These are phyloP conservation scores for Ophiocordyceps australis DNA, from an alignment of 2,329 filamentous ascomycete genomes.

Conservation along the genomic window DNA sequence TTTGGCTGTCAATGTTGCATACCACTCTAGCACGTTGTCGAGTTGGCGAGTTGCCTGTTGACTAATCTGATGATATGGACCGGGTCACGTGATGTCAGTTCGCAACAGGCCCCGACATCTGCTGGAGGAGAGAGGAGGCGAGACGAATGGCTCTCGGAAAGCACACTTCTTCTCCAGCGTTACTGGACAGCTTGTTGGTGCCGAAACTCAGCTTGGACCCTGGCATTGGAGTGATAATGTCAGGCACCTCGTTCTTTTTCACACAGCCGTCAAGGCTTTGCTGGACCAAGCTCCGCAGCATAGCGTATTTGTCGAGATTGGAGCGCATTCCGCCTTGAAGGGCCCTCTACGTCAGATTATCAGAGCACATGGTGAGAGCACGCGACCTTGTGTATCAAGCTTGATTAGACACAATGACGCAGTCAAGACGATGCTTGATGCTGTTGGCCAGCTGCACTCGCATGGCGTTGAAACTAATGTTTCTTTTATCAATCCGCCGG, in stretches of 20 bases:
- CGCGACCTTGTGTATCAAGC: conserved; percentile 5
- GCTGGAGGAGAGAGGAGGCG: too few species aligned
- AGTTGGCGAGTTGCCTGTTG: conserved; percentile 16
- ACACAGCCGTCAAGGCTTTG: conserved; percentile 3
- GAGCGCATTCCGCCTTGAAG: conserved; percentile 9
- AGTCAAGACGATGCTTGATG: conserved; percentile 2
- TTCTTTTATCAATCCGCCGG: not conserved
- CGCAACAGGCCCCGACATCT: too few species aligned
- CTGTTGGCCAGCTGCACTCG: conserved; percentile 5
- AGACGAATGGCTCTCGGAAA: too few species aligned
- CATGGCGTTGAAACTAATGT: conserved; percentile 4
- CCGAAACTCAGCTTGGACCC: too few species aligned
- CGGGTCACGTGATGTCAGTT: conserved; percentile 13
- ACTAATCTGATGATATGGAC: conserved; percentile 3
- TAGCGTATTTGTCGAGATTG: conserved; percentile 8
- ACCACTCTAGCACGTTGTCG: conserved; percentile 21
- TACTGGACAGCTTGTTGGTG: too few species aligned
- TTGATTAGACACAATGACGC: conserved; percentile 4
- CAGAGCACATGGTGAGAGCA: conserved; percentile 1
- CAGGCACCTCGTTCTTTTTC: conserved; percentile 5
- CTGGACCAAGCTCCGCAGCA: conserved; percentile 1
- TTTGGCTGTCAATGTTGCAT: conserved; percentile 23
- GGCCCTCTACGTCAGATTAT: conserved; percentile 9
- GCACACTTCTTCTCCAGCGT: too few species aligned
- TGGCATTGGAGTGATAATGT: too few species aligned